Percentiles rank a stretch among this genome's conserved stretches.
Conservation (phyloP, 768 basidiomycete species). For the Piloderma croceum region DNA sequence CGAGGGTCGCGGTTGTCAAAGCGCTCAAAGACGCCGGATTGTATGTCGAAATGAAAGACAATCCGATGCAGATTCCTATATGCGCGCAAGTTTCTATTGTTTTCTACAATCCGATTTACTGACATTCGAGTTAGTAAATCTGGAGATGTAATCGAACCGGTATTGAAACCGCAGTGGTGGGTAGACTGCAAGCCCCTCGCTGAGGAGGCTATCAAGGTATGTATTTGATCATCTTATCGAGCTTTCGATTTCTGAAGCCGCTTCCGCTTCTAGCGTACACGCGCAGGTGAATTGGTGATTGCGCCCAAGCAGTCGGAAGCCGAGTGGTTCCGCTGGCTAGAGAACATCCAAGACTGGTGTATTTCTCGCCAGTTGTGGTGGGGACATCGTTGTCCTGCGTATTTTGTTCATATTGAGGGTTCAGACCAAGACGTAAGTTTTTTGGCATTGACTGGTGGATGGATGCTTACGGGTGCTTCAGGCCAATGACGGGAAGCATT, state of each 20-base stretch:
- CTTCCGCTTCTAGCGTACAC: conserved; percentile 58
- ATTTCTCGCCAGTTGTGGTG: conserved; percentile 99
- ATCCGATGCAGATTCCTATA: conserved; percentile 94
- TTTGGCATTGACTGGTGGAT: not conserved
- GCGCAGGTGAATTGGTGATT: conserved; percentile 81
- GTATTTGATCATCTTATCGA: conserved; percentile 1
- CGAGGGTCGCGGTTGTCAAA: conserved; percentile 76
- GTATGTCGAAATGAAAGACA: conserved; percentile 89
- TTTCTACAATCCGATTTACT: not conserved
- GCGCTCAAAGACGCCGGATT: conserved; percentile 78
- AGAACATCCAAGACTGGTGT: conserved; percentile 97
- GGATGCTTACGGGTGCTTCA: conserved; percentile 20
- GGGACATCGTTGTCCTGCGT: conserved; percentile 96
- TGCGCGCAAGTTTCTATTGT: conserved; percentile 55
- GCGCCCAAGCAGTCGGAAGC: conserved; percentile 80
- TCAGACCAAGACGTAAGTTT: conserved; percentile 54
- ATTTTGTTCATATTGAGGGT: conserved; percentile 84
- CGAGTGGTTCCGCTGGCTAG: conserved; percentile 96
- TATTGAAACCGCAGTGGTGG: conserved; percentile 99
- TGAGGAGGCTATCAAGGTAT: conserved; percentile 80
- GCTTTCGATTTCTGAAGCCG: conserved; percentile 1
- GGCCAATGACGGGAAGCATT: conserved; percentile 68
- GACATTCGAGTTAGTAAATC: conserved; percentile 61
- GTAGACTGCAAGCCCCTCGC: conserved; percentile 89
- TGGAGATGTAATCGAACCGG: conserved; percentile 91